phyloP scores from a whole-genome alignment of 164 flowering plant species.

The Sedum album region DNA sequence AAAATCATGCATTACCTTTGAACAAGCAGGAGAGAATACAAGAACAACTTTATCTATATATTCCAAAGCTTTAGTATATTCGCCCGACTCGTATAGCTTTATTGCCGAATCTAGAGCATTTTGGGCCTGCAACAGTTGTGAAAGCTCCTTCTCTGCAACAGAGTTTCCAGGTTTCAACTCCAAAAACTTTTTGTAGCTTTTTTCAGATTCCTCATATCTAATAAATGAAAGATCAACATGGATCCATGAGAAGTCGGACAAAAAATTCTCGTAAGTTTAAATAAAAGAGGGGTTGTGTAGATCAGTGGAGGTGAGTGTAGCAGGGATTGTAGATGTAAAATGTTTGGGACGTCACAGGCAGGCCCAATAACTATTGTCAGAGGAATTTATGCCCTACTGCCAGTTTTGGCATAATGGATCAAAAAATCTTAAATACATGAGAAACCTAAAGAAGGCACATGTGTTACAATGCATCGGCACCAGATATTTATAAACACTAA shows the following conservation, averaged over 20 bases:
- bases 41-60: constrained; percentile 82
- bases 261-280: not conserved
- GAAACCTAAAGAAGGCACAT: not conserved
- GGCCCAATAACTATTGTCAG: no score
- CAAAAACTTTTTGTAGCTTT: constrained; percentile 60
- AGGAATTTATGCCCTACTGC: no score
- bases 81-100: constrained; percentile 55
- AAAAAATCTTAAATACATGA: not conserved
- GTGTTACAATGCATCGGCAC: no score
- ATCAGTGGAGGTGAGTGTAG: no score
- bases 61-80: constrained; percentile 65
- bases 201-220: constrained; percentile 92
- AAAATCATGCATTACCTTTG: constrained; percentile 49
- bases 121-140: constrained; percentile 72
- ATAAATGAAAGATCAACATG: constrained; percentile 47
- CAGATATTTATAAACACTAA: not conserved
- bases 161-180: constrained; percentile 68
- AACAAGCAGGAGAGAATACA: constrained; percentile 88
- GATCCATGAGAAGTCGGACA: constrained; percentile 16
- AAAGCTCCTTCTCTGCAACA: constrained; percentile 78
- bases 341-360: no score
- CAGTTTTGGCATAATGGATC: no score
- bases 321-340: no score
- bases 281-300: no score
- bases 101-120: constrained; percentile 62